phyloP scores from a whole-genome alignment of 805 yeast genomes.

The Hanseniaspora vineae region DNA sequence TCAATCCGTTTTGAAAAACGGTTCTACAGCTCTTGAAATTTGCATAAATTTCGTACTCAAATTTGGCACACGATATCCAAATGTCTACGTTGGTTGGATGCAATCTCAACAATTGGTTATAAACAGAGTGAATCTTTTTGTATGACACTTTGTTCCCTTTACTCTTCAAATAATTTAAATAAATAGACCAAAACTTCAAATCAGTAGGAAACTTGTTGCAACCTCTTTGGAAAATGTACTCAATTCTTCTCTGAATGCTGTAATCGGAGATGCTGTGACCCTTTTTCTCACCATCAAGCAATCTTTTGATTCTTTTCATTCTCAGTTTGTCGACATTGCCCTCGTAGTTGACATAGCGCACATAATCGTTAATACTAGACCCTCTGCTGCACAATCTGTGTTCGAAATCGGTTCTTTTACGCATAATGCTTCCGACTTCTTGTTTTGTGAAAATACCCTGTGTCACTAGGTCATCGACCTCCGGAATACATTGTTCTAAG shows the following conservation, averaged over 20 bases:
- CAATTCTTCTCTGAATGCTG: conserved; percentile 72
- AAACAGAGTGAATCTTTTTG: conserved; percentile 60
- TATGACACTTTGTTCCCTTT: conserved; percentile 42
- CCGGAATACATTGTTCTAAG: conserved; percentile 70
- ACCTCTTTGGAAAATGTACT: conserved; percentile 75
- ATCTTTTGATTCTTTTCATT: conserved; percentile 51
- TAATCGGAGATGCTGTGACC: conserved; percentile 65
- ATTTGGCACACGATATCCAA: conserved; percentile 92
- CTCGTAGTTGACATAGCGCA: conserved; percentile 73
- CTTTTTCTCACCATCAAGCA: conserved; percentile 36
- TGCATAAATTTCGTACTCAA: conserved; percentile 80
- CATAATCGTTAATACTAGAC: conserved; percentile 60
- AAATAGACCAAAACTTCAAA: conserved; percentile 63
- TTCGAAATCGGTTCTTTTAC: conserved; percentile 91
- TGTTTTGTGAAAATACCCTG: conserved; percentile 71
- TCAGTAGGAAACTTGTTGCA: conserved; percentile 69
- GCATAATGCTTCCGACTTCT: conserved; percentile 77
- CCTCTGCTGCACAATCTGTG: conserved; percentile 81
- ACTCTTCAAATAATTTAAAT: conserved; percentile 53
- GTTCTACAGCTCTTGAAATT: conserved; percentile 82
- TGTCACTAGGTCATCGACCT: conserved; percentile 72
- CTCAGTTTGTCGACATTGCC: conserved; percentile 66
- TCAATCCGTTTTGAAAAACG: conserved; percentile 69
- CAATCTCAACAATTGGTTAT: conserved; percentile 63
- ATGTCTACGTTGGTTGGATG: conserved; percentile 87